Evolutionary conservation across 2,329 filamentous ascomycete genomes (phyloP), one percentile per base, ranked within the genome.

Genomic region (Fusarium heterosporum): DNA sequence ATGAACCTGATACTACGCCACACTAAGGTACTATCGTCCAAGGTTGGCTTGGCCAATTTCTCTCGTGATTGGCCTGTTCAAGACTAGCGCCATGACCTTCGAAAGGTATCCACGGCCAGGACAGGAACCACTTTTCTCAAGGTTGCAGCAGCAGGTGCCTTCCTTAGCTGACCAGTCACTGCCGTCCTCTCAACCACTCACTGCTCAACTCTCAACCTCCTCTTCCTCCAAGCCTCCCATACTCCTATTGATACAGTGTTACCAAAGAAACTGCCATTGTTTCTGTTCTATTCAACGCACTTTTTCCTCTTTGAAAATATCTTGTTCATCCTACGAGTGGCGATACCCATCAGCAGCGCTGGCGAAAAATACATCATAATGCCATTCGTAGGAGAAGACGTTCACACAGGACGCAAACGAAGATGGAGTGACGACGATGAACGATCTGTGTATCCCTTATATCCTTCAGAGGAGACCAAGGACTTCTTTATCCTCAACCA

Each of bases 361-460:
- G 65, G 48, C 65, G 61, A 65, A 49, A 49, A 56, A 40, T 59
- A 59, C 55, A 42, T 51, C 55, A 75, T 54, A 36, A 79, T 79
- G 78, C 78, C 77, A 19, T 79, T 73, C 46, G 77, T 79, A 52
- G 72, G 73, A 55, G 68, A 74, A 52, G 75, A 75, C 66, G 61
- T 62, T 55, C 64, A 66, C 10, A 72, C 78, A 32, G 78, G 78
- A 36, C 72, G 73, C 46, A 79, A 79, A 56, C 75, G 78, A 61
- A 72, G 76, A 68, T 72, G 78, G 68, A 73, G 73, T 32, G 70
- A 71, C 34, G 74, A 74, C 38, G 68, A 76, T 13, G 66, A 71
- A 16, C 53, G 48, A 50, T 55, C 66, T 8, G 28, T 69, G n/a
- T 74, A 73, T 52, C 54, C 71, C 36, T 64, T 73, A 6, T 74